Base-by-base conservation (phyloP, 768 basidiomycete species). In the Rhizopogon salebrosus region DNA sequence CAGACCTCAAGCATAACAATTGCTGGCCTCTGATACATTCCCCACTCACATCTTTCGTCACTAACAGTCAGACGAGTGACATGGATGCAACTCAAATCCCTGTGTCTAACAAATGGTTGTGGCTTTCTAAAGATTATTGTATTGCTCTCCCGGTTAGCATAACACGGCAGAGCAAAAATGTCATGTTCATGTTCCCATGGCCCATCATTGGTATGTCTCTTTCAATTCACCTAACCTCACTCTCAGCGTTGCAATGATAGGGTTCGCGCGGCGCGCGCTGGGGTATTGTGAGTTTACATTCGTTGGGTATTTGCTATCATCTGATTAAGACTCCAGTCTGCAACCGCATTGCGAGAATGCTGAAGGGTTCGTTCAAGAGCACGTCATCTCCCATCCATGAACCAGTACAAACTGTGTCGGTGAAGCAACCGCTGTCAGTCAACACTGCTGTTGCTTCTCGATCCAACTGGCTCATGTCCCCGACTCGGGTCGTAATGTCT, bases 1-100 rank as follows among this genome's bases (percentile, higher is more conserved):
- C 13, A 66, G 65, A 66, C 41, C 48, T 67, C 48, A 54, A 54
- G 18, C 57, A n/a, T 24, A 39, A 51, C 3, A 27, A 24, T 0
- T 53, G 50, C 8, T 66, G 58, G 31, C 57, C 58, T 35, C 35
- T 13, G 6, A n/a, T 24, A 6, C 35, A 1, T 14, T 23, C n/a
- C 34, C 35, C 36, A 5, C 22, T 41, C 20, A 23, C 40, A 41
- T n/a, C 22, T 14, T 3, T 9, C 7, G 16, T 23, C 9, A 7
- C 23, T 24, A 9, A n/a, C n/a, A 23, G n/a, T 18, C 42, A 43
- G n/a, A 9, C n/a, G n/a, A 18, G 6, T 10, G 24, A 16, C 26
- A 13, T 18, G n/a, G 42, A 43, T 24, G 23, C 2, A 24, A n/a
- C 23, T 24, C 41, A 2, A 18, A 3, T n/a, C n/a, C n/a, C 26